A percentile compares a stretch with the other conserved stretches of the same genome.
Conservation (phyloP, 768 basidiomycete genomes). For the Pisolithus microcarpus region DNA sequence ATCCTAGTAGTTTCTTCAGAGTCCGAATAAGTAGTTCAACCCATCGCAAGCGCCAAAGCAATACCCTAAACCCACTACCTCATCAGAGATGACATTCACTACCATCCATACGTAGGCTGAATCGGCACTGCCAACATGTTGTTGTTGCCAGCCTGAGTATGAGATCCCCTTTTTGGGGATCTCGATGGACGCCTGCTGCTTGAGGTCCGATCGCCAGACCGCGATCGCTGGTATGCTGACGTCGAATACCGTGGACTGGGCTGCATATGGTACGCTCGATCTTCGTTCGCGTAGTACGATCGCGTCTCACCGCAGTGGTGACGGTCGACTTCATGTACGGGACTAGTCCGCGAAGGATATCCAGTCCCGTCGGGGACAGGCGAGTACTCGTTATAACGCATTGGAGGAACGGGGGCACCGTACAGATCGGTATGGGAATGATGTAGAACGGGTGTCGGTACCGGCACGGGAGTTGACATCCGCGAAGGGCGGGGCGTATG, state of each 20-base stretch:
- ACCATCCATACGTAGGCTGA: too few relatives aligned
- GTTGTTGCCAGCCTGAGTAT: not conserved
- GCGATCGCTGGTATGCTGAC: not conserved
- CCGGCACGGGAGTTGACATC: not conserved
- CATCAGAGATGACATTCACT: too few relatives aligned
- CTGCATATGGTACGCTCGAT: not conserved
- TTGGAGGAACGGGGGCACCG: not conserved
- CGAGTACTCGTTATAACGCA: not conserved
- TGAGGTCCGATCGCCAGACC: not conserved
- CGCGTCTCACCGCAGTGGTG: not conserved
- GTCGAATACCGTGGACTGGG: not conserved
- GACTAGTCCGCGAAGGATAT: not conserved
- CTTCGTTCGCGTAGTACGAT: not conserved
- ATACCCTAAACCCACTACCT: too few relatives aligned
- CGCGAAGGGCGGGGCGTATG: not conserved
- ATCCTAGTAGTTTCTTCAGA: too few relatives aligned
- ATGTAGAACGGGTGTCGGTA: not conserved
- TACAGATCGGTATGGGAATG: not conserved
- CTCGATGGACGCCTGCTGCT: not conserved
- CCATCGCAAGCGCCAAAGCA: too few relatives aligned
- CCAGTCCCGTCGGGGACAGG: not conserved
- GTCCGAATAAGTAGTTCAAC: too few relatives aligned
- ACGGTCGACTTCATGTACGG: not conserved
- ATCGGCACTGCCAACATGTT: too few relatives aligned
- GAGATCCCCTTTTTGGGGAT: not conserved